phyloP scores from a whole-genome alignment of 176 grass and related monocot genomes.

The Eragrostis curvula region DNA sequence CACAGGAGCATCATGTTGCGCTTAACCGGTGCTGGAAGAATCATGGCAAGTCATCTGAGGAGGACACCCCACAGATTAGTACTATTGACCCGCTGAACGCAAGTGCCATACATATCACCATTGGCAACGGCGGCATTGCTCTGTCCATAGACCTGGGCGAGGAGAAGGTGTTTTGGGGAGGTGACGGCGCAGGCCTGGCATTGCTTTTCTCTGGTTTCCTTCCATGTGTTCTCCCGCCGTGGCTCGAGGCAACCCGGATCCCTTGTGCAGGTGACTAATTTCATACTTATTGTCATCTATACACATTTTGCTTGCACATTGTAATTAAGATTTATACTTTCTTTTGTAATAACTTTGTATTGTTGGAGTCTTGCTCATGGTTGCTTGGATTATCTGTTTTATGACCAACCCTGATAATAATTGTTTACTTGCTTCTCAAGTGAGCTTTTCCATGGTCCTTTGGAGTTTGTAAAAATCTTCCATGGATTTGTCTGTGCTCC shows the following conservation, averaged over 20 bases:
- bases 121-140: background rate
- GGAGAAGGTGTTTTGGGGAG: background rate
- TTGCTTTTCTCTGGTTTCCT: background rate
- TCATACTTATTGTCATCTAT: too few species aligned
- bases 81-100: slow-evolving; percentile 24
- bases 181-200: background rate
- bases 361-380: too few species aligned
- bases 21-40: background rate
- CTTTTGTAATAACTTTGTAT: too few species aligned
- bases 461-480: too few species aligned
- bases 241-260: slow-evolving; percentile 14
- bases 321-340: too few species aligned
- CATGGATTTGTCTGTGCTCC: too few species aligned
- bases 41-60: background rate
- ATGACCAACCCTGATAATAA: too few species aligned
- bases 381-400: too few species aligned
- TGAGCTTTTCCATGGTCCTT: too few species aligned
- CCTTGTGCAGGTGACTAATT: slow-evolving; percentile 28
- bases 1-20: slow-evolving; percentile 18
- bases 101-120: background rate
- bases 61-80: background rate
- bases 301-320: too few species aligned
- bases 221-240: slow-evolving; percentile 19
- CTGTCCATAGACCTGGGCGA: slow-evolving; percentile 25
- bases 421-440: too few species aligned